A percentile compares a stretch with the other conserved stretches of the same genome.
phyloP scores from a whole-genome alignment of 208 protist genomes.

The Leishmania gerbilli region DNA sequence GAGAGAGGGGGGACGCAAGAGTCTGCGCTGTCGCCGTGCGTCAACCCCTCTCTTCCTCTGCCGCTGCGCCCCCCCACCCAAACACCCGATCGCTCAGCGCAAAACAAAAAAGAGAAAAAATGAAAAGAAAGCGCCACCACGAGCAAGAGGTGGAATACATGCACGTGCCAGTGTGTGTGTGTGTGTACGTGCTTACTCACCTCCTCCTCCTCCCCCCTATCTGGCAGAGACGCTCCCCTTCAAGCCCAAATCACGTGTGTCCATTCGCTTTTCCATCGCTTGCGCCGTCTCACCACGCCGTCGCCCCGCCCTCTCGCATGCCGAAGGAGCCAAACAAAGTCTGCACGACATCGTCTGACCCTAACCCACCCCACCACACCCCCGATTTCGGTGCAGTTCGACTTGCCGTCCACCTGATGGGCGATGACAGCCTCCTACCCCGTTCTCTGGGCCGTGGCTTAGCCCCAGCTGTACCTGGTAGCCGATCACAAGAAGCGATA shows the following conservation, averaged over 20 bases:
- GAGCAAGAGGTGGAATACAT: neutral
- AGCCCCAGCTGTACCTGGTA: neutral
- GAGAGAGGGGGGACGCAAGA: neutral
- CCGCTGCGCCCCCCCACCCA: neutral
- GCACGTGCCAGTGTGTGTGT: neutral
- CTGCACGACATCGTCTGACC: neutral
- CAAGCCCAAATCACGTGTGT: neutral
- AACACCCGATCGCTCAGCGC: neutral
- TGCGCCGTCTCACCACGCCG: neutral
- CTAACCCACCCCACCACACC: neutral
- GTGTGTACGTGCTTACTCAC: constrained; percentile 8
- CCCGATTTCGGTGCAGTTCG: neutral
- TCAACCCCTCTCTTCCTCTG: too few relatives aligned
- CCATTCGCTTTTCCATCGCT: neutral
- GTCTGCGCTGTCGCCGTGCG: neutral
- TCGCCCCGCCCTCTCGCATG: neutral
- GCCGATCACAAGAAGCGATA: neutral
- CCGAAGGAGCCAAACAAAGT: neutral
- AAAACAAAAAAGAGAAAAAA: constrained; percentile 17
- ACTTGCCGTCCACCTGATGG: neutral
- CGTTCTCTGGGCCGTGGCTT: neutral
- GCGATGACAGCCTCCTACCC: neutral
- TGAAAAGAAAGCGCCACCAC: neutral
- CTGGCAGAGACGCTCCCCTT: neutral
- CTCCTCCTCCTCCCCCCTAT: constrained; percentile 23